A percentile compares a stretch with the other conserved stretches of the same genome.
These are phyloP conservation scores for Aspergillus nomiae DNA, from an alignment of 2,329 filamentous ascomycete genomes.

Conservation along the genomic window DNA sequence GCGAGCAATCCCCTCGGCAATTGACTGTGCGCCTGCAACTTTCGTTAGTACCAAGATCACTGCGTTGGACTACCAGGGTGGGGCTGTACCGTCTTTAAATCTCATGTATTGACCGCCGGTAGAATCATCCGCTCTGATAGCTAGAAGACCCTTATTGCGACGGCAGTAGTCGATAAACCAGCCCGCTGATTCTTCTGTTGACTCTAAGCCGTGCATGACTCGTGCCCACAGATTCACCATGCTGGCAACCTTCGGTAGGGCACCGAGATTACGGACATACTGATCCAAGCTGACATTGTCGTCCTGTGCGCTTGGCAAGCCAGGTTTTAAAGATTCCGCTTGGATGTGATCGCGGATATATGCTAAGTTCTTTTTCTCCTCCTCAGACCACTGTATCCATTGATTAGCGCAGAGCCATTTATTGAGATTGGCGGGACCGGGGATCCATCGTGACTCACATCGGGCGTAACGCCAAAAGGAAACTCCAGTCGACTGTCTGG, in stretches of 20 bases:
- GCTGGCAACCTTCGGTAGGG: conserved; percentile 28
- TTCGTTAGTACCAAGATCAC: background rate
- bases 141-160: conserved; percentile 35
- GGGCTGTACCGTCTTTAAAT: conserved; percentile 22
- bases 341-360: conserved; percentile 40
- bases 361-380: conserved; percentile 39
- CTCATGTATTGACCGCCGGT: conserved; percentile 41
- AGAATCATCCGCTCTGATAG: conserved; percentile 39
- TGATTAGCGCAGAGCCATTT: background rate
- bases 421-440: background rate
- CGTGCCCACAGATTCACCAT: conserved; percentile 43
- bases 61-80: background rate
- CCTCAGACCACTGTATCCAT: conserved; percentile 26
- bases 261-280: conserved; percentile 38
- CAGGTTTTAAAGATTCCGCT: conserved; percentile 29
- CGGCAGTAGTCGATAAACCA: conserved; percentile 46
- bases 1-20: background rate
- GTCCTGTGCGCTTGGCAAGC: conserved; percentile 26
- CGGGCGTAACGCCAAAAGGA: conserved; percentile 36
- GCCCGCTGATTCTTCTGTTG: conserved; percentile 38
- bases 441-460: conserved; percentile 18
- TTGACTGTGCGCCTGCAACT: background rate
- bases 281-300: conserved; percentile 39
- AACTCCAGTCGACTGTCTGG: conserved; percentile 21
- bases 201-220: conserved; percentile 43